phyloP scores from a whole-genome alignment of 164 flowering plant genomes.

The Umbellularia californica region DNA sequence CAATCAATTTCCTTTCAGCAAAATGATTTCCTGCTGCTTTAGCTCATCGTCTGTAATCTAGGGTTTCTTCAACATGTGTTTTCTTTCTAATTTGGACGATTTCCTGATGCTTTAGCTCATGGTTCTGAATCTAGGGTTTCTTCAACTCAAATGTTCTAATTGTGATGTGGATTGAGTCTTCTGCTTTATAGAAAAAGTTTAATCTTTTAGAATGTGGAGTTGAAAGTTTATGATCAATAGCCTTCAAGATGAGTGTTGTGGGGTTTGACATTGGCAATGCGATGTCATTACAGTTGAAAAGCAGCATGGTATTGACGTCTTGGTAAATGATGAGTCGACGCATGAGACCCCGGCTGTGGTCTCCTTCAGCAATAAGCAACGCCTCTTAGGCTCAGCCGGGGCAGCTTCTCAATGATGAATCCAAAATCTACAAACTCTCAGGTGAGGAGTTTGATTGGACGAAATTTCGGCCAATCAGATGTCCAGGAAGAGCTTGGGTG shows the following conservation, averaged over 20 bases:
- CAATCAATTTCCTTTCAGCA: too few species aligned
- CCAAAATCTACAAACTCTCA: slow-evolving; percentile 85
- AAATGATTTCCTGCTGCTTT: too few species aligned
- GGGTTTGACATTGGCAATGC: slow-evolving; percentile 94
- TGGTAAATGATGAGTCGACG: slow-evolving; percentile 86
- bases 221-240: too few species aligned
- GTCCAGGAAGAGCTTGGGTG: slow-evolving; percentile 56
- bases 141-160: too few species aligned
- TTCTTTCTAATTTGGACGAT: too few species aligned
- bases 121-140: too few species aligned
- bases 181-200: too few species aligned
- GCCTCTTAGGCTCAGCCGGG: slow-evolving; percentile 79
- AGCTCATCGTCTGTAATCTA: too few species aligned
- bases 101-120: too few species aligned
- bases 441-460: slow-evolving; percentile 79
- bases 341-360: slow-evolving; percentile 85
- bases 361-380: slow-evolving; percentile 88
- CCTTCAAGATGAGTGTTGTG: slow-evolving; percentile 57
- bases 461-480: slow-evolving; percentile 44
- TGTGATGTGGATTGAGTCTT: too few species aligned
- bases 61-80: too few species aligned
- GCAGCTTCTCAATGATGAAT: slow-evolving; percentile 77
- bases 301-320: slow-evolving; percentile 80
- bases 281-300: slow-evolving; percentile 70
- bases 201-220: too few species aligned